These are phyloP conservation scores for Backusella sp. DNA, from an alignment of 192 early-diverging fungal genomes.

Conservation along the genomic window DNA sequence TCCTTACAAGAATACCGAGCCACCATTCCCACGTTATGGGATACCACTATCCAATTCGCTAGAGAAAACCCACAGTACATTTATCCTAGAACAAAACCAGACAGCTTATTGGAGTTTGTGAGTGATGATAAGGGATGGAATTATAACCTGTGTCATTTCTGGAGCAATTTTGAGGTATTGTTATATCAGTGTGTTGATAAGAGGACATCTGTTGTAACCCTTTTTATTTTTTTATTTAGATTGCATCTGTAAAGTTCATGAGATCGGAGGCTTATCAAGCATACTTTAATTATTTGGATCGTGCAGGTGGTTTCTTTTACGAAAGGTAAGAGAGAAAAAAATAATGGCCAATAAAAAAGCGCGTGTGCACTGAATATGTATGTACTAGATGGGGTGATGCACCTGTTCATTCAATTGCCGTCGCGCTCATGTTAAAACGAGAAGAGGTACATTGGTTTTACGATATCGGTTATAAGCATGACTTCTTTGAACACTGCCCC, in stretches of 20 bases:
- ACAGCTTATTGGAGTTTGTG: constrained; percentile 50
- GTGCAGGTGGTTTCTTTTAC: constrained; percentile 82
- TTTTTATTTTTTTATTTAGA: constrained; percentile 18
- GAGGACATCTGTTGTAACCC: not conserved
- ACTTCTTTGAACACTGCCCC: constrained; percentile 37
- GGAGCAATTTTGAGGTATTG: constrained; percentile 88
- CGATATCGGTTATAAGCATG: constrained; percentile 68
- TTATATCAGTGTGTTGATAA: not conserved
- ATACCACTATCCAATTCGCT: constrained; percentile 52
- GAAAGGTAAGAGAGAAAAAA: constrained; percentile 48
- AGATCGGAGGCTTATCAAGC: constrained; percentile 60
- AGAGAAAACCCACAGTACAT: constrained; percentile 48
- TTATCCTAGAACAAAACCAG: constrained; percentile 33
- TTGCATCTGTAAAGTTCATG: constrained; percentile 51
- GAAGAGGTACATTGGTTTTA: constrained; percentile 68
- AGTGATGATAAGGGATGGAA: constrained; percentile 50
- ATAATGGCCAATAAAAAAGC: not conserved
- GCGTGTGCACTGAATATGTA: not conserved
- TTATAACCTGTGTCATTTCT: constrained; percentile 81
- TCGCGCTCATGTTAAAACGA: constrained; percentile 49
- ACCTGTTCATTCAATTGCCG: constrained; percentile 68
- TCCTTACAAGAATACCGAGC: constrained; percentile 64
- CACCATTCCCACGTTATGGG: constrained; percentile 75
- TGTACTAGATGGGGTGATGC: constrained; percentile 66
- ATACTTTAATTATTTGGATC: constrained; percentile 73